Percentiles rank a stretch among this genome's conserved stretches.
Conservation (phyloP, 306 rosid species). For the Cucumis hystrix region DNA sequence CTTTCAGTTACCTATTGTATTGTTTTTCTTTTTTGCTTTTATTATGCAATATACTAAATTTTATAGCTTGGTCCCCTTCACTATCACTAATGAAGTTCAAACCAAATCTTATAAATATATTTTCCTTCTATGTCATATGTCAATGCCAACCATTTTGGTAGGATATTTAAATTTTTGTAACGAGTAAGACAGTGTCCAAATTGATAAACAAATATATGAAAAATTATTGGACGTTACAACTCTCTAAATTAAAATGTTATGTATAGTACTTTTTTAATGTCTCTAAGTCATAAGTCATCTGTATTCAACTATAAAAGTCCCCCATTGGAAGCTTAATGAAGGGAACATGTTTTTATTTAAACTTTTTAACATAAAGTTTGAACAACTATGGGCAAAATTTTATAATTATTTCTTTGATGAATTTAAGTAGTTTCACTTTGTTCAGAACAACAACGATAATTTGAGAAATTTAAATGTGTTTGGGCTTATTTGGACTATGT, state of each 20-base stretch:
- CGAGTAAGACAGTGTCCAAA: neutral
- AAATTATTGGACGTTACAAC: too few relatives aligned
- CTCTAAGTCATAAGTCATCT: too few relatives aligned
- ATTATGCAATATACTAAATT: too few relatives aligned
- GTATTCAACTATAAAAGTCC: too few relatives aligned
- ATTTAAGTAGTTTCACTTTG: neutral
- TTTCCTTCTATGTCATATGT: neutral
- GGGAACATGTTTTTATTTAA: too few relatives aligned
- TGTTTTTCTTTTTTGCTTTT: too few relatives aligned
- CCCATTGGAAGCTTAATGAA: too few relatives aligned
- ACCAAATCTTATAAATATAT: neutral
- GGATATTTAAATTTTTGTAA: neutral
- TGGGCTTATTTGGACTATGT: too few relatives aligned
- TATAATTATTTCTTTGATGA: neutral
- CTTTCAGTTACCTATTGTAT: too few relatives aligned
- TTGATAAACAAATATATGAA: neutral
- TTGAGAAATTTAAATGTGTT: too few relatives aligned
- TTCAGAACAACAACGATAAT: neutral
- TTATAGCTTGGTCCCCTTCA: neutral
- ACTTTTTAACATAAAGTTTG: neutral
- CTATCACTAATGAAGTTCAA: neutral
- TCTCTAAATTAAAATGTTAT: too few relatives aligned
- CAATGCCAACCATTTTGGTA: neutral
- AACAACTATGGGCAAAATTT: neutral
- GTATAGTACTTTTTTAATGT: too few relatives aligned